Conservation (phyloP, 73 alveolate species). For the Paramecium pentaurelia region DNA sequence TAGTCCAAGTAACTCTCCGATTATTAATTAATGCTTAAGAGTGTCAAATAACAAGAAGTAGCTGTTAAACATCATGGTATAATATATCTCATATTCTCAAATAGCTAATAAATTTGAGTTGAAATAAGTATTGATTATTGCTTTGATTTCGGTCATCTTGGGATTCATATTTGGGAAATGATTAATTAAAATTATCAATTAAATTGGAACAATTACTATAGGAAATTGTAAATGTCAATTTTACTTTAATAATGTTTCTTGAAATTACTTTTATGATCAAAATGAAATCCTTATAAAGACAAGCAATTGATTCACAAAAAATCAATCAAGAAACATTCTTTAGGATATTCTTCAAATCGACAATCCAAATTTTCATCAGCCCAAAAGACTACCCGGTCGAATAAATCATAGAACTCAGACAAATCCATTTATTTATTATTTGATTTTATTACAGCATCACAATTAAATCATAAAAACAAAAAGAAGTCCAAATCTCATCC, state of each 20-base stretch:
- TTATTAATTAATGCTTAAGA: not conserved
- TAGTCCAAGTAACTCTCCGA: not conserved
- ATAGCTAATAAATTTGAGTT: not conserved
- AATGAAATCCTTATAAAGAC: not conserved
- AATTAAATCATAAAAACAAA: not conserved
- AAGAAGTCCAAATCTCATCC: not conserved
- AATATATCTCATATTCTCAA: not conserved
- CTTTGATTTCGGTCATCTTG: not conserved
- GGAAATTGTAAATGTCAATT: not conserved
- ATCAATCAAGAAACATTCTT: not conserved
- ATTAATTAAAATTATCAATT: not conserved
- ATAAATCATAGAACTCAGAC: not conserved
- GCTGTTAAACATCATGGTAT: slow-evolving; percentile 9
- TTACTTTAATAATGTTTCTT: not conserved
- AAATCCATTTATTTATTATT: not conserved
- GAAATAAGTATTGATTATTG: not conserved
- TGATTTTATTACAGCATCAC: not conserved
- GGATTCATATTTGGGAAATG: not conserved
- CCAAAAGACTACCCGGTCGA: not conserved
- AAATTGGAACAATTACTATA: not conserved
- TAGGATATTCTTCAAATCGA: not conserved
- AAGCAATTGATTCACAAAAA: not conserved
- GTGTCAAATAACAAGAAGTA: not conserved
- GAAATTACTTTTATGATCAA: not conserved
- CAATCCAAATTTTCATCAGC: not conserved